Base-by-base conservation (phyloP, 2,329 filamentous ascomycete species). In the Phaeosphaeria sp. region DNA sequence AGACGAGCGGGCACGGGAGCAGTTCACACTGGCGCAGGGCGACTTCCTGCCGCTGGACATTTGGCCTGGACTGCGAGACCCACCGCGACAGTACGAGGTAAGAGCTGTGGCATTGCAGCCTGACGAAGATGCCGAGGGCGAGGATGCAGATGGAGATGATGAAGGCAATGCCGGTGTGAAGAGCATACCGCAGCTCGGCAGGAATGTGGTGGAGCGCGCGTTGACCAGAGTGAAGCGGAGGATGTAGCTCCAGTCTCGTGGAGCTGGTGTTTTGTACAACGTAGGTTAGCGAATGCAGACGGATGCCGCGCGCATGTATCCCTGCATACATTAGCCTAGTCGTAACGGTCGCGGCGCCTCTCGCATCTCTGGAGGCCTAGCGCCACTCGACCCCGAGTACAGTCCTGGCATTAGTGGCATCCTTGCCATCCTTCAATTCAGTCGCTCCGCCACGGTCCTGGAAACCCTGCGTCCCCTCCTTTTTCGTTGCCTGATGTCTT, bases 31-130 rank as follows among this genome's bases (percentile, higher is more conserved):
- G 25, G 90, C 96, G 44, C 89, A 95, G 13, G 93, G 93, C 7
- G 92, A 96, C 63, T 96, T 88, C 72, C 78, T 99, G 11, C 95
- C 95, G 0, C 89, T 89, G 0, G 93, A 97, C 74, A 86, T 97
- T 21, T 97, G 93, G 92, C 89, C 88, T 0, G 90, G 89, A 0
- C 49, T 77, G 47, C 64, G 67, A 49, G 73, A 76, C 52, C 67
- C 71, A n/a, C 73, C 75, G 10, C 60, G 72, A 27, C 67, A 63
- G 51, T 78, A 76, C 49, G 71, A 75, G 55, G 71, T 78, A 7
- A 67, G 58, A n/a, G 56, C 68, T 17, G 59, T 75, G 18, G 53
- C 62, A 2, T 23, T 55, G 9, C 30, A 54, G n/a, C 44, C 53
- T 3, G 65, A 63, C 1, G 59, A 63, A 20, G 68, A 72, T 22